Evolutionary conservation across 129 eudicot genomes (phyloP), one percentile per base, ranked within the genome.

Genomic region (Artemisia annua): DNA sequence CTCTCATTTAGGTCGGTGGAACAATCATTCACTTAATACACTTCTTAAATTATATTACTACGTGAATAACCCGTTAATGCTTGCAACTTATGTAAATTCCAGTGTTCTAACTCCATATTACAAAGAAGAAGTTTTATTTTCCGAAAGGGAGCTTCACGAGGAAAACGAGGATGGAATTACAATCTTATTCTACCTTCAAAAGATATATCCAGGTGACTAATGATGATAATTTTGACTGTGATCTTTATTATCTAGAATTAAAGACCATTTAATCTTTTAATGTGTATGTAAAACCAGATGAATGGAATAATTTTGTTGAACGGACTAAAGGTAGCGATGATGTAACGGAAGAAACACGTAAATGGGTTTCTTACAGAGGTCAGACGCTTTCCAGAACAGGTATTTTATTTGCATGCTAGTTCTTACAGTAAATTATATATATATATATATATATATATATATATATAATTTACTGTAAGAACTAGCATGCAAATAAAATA

Each of bases 381-480:
- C 99, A 95, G 75, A 95, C 99, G 17, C 99, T 95, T 86, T 83
- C 97, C 15, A 83, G 99, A 83, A 95, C 99, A 83, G 99, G 99
- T 95, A 50, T 72, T 67, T n/a, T 28, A 48, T 63, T 26, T 63
- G 63, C 78, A 66, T 44, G 67, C 65, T 58, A 48, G 53, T 54
- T 55, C 19, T 17, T 64, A 15, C 51, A 0, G 9, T 39, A 7
- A 67, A 15, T 17, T 39, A 22, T 67, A 48, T 63, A 18, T n/a
- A n/a, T n/a, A n/a, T n/a, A n/a, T n/a, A n/a, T n/a, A n/a, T n/a
- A n/a, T n/a, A n/a, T n/a, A n/a, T n/a, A n/a, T n/a, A n/a, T n/a
- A n/a, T 18, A 63, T 48, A 67, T 22, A 39, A 17, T 15, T 67
- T 7, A 39, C 9, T 0, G 51, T 15, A 64, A 17, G 19, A 55